Base-by-base conservation (phyloP, 2,329 filamentous ascomycete genomes). In the Nemania bipapillata region DNA sequence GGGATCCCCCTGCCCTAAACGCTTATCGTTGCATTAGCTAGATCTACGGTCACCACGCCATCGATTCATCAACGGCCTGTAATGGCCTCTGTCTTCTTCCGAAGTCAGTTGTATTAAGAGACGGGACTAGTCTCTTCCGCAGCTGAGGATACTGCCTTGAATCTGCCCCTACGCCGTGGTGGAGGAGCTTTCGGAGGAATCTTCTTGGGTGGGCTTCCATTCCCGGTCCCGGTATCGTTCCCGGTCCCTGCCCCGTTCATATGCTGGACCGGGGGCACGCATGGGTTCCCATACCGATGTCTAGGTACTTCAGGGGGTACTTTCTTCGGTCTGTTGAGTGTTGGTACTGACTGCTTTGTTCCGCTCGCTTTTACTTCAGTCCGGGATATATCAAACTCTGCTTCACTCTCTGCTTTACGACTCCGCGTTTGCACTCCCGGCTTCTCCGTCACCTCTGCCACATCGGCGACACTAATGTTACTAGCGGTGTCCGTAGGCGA, bases 391-490 rank as follows among this genome's bases (percentile, higher is more conserved):
- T 61, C 67, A 45, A 57, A 47, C 63, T 72, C 73, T 17, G 58
- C 58, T 24, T 66, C 70, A 3, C 50, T 53, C 42, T 73, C 69
- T 2, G 72, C 71, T 65, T 83, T 88, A 54, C 90, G 86, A 77
- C 92, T 93, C 5, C 92, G 93, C 20, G 93, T 94, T 75, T 94
- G 90, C 24, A 95, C 89, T 0, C 92, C 93, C 0, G 93, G 93
- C 78, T 92, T 94, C 80, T 95, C 93, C 78, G 86, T 92, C 52
- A 94, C 91, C 11, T 89, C 88, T 6, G 93, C 93, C 49, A 97
- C 89, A 74, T 96, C 91, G 37, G 89, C 84, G 54, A 96, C 91
- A 76, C 92, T 94, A 72, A 93, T 83, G 75, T 86, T 89, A 77
- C 93, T 96, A 55, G 87, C 87, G n/a, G 86, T 87, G 59, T 92